These are phyloP conservation scores for Colletotrichum nymphaeae DNA, from an alignment of 2,329 filamentous ascomycete species.

Conservation along the genomic window DNA sequence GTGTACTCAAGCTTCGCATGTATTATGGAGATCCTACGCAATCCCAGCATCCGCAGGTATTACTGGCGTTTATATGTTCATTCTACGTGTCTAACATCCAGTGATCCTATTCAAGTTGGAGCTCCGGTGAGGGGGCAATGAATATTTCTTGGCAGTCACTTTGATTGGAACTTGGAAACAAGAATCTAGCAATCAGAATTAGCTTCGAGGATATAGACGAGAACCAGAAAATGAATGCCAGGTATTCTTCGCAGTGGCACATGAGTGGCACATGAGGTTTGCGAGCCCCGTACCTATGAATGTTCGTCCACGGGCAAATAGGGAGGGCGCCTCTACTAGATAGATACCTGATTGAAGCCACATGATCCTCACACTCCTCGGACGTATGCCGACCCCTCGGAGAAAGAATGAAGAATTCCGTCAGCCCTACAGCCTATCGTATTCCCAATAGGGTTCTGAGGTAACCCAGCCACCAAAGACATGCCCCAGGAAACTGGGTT, in stretches of 20 bases:
- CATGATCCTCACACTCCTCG: too few relatives aligned
- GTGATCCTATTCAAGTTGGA: too few relatives aligned
- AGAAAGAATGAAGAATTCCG: neutral
- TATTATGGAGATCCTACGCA: too few relatives aligned
- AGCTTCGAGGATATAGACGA: neutral
- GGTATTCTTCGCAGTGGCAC: neutral
- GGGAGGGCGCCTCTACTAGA: neutral
- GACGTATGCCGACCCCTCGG: neutral
- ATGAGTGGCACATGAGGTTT: neutral
- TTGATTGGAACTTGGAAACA: neutral
- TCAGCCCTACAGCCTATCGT: neutral
- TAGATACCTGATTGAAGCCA: neutral
- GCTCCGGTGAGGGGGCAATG: too few relatives aligned
- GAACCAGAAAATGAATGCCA: neutral
- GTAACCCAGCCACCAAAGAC: neutral
- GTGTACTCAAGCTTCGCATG: too few relatives aligned
- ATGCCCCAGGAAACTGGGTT: neutral
- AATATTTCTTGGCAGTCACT: too few relatives aligned
- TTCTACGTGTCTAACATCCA: too few relatives aligned
- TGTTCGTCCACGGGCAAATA: neutral
- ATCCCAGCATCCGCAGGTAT: too few relatives aligned
- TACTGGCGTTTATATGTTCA: too few relatives aligned
- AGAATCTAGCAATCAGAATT: neutral
- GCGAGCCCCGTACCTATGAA: neutral
- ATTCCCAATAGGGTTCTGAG: neutral